phyloP scores from a whole-genome alignment of 768 basidiomycete species.

The Leccinum subgranulosum region DNA sequence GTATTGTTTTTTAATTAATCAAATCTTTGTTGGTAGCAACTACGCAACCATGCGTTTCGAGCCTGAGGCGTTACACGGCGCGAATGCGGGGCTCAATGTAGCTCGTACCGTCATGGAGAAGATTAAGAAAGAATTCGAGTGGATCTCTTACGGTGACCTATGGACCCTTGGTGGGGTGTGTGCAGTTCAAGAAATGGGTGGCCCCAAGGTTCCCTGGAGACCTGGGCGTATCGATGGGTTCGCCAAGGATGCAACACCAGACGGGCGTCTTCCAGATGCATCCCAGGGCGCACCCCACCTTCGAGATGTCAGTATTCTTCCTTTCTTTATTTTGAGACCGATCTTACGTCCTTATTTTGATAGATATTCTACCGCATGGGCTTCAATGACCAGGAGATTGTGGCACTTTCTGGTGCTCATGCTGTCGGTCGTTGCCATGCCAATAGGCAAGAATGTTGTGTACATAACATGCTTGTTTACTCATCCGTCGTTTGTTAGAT shows the following conservation, averaged over 20 bases:
- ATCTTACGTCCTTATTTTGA: not conserved
- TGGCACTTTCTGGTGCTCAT: constrained; percentile 91
- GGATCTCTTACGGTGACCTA: constrained; percentile 95
- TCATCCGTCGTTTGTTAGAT: constrained; percentile 35
- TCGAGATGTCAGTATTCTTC: constrained; percentile 53
- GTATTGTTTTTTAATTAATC: not conserved
- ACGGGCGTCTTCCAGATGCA: constrained; percentile 89
- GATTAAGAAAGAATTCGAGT: constrained; percentile 82
- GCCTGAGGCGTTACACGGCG: constrained; percentile 80
- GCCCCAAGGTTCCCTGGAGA: constrained; percentile 91
- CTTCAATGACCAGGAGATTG: constrained; percentile 97
- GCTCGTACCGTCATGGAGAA: constrained; percentile 84
- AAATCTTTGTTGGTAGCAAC: constrained; percentile 56
- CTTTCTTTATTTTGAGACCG: not conserved
- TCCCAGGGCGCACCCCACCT: constrained; percentile 81
- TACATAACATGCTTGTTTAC: not conserved
- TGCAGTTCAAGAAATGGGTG: constrained; percentile 90
- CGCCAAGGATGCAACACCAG: constrained; percentile 70
- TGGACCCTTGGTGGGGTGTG: constrained; percentile 96
- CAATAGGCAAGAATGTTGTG: constrained; percentile 49
- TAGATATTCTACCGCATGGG: constrained; percentile 77
- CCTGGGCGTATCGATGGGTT: constrained; percentile 90
- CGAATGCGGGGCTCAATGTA: constrained; percentile 78
- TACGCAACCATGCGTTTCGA: constrained; percentile 98
- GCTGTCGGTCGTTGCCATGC: constrained; percentile 94